A percentile compares a stretch with the other conserved stretches of the same genome.
These are phyloP conservation scores for Aspergillus sp. DNA, from an alignment of 2,329 filamentous ascomycete genomes.

Conservation along the genomic window DNA sequence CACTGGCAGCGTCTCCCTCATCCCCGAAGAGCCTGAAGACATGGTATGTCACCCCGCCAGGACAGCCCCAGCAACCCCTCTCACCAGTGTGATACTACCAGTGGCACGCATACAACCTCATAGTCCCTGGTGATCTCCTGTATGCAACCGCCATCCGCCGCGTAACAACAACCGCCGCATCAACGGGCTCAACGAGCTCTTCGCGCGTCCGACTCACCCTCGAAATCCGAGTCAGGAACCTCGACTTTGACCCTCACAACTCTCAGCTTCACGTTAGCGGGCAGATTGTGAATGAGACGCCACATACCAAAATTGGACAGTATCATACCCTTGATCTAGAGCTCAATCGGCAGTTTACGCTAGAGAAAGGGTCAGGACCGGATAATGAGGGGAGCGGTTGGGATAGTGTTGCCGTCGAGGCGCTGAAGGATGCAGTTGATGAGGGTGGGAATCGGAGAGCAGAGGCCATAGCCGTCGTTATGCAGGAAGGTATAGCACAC, in stretches of 20 bases:
- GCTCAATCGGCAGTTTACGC: constrained; percentile 79
- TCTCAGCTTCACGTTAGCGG: constrained; percentile 69
- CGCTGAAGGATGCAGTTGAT: constrained; percentile 75
- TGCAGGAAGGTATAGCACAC: constrained; percentile 70
- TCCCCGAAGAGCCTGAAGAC: constrained; percentile 72
- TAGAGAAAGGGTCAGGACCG: constrained; percentile 71
- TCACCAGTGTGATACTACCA: constrained; percentile 27
- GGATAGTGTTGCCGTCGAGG: constrained; percentile 83
- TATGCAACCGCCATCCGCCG: constrained; percentile 66
- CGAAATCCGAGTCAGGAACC: constrained; percentile 62
- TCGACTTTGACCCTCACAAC: constrained; percentile 69
- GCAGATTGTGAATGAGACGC: constrained; percentile 64
- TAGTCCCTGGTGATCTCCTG: constrained; percentile 64
- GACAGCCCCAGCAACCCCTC: neutral
- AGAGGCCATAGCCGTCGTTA: constrained; percentile 83
- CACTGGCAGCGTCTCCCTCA: constrained; percentile 64
- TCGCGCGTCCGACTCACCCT: constrained; percentile 64
- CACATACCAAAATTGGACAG: constrained; percentile 65
- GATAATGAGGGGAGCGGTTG: constrained; percentile 59
- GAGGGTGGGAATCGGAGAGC: constrained; percentile 68
- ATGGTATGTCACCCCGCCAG: constrained; percentile 53
- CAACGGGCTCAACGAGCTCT: constrained; percentile 62
- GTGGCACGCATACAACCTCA: constrained; percentile 76
- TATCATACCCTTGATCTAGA: constrained; percentile 80
- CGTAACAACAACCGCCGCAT: constrained; percentile 57